These are phyloP conservation scores for Cladophialophora bantiana DNA, from an alignment of 2,329 filamentous ascomycete genomes.

Conservation along the genomic window DNA sequence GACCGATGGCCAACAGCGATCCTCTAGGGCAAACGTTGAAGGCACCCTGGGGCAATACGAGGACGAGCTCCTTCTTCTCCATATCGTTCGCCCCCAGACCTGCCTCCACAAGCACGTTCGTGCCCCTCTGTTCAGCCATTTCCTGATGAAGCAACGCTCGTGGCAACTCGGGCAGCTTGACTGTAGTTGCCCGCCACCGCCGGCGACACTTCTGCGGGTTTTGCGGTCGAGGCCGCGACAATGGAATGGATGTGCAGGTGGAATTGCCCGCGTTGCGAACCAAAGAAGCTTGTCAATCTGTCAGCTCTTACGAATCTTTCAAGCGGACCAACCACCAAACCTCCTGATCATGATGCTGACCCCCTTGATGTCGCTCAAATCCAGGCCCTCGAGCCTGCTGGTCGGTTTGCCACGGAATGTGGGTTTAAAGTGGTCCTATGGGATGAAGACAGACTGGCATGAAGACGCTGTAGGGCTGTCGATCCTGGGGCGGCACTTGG, in stretches of 20 bases:
- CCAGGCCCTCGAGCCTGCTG: slow-evolving; percentile 65
- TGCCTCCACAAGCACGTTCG: neutral
- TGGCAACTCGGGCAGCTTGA: slow-evolving; percentile 5
- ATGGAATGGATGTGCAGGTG: slow-evolving; percentile 28
- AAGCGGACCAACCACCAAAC: slow-evolving; percentile 51
- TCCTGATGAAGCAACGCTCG: neutral
- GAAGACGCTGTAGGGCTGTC: slow-evolving; percentile 19
- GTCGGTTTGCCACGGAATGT: slow-evolving; percentile 74
- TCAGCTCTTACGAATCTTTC: slow-evolving; percentile 33
- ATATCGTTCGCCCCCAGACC: slow-evolving; percentile 1
- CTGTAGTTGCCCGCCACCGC: slow-evolving; percentile 1
- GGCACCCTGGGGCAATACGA: slow-evolving; percentile 6
- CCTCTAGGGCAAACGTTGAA: neutral
- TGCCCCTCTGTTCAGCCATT: slow-evolving; percentile 7
- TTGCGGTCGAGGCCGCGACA: slow-evolving; percentile 12
- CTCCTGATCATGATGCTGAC: slow-evolving; percentile 83
- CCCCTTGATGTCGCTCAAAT: slow-evolving; percentile 67
- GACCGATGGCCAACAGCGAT: slow-evolving; percentile 12
- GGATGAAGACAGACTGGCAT: slow-evolving; percentile 59
- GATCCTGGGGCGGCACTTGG: slow-evolving; percentile 32
- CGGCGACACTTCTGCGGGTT: slow-evolving; percentile 12
- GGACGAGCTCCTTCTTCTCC: neutral
- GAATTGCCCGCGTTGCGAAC: slow-evolving; percentile 73
- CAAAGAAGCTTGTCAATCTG: slow-evolving; percentile 69
- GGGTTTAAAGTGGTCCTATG: slow-evolving; percentile 70